A percentile compares a stretch with the other conserved stretches of the same genome.
These are phyloP conservation scores for Carpinus fangiana DNA, from an alignment of 306 rosid species.

Conservation along the genomic window DNA sequence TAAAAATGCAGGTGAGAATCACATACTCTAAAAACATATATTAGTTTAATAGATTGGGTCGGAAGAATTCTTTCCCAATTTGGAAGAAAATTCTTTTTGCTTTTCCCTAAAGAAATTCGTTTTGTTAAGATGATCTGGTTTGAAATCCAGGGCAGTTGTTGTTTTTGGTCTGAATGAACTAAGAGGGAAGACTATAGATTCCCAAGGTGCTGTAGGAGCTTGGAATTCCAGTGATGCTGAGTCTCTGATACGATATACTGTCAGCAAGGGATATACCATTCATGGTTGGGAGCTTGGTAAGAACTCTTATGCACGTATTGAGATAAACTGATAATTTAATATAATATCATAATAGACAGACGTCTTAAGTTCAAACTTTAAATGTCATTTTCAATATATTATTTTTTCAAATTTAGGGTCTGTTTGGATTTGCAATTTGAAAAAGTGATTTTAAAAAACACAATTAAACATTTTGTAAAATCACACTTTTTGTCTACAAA, in stretches of 20 bases:
- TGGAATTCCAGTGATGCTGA: conserved; percentile 75
- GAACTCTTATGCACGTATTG: conserved; percentile 19
- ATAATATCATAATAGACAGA: too few relatives aligned
- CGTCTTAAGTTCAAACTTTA: too few relatives aligned
- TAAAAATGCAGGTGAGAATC: too few relatives aligned
- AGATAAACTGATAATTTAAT: background rate
- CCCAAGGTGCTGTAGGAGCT: conserved; percentile 49
- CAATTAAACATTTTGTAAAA: too few relatives aligned
- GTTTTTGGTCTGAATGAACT: conserved; percentile 90
- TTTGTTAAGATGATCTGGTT: conserved; percentile 10
- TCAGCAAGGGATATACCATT: conserved; percentile 56
- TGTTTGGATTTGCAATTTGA: too few relatives aligned
- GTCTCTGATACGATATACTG: conserved; percentile 75
- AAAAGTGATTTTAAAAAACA: background rate
- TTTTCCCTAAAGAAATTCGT: background rate
- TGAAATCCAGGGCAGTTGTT: conserved; percentile 68
- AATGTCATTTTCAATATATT: too few relatives aligned
- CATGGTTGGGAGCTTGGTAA: conserved; percentile 97
- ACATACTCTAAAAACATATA: too few relatives aligned
- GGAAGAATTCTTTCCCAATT: too few relatives aligned
- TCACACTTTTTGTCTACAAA: too few relatives aligned
- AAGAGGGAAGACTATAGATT: conserved; percentile 45
- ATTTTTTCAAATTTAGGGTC: too few relatives aligned
- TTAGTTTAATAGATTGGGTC: too few relatives aligned
- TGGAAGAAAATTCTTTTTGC: too few relatives aligned